Base-by-base conservation (phyloP, 495 filamentous ascomycete species). In the Sporormia fimetaria region DNA sequence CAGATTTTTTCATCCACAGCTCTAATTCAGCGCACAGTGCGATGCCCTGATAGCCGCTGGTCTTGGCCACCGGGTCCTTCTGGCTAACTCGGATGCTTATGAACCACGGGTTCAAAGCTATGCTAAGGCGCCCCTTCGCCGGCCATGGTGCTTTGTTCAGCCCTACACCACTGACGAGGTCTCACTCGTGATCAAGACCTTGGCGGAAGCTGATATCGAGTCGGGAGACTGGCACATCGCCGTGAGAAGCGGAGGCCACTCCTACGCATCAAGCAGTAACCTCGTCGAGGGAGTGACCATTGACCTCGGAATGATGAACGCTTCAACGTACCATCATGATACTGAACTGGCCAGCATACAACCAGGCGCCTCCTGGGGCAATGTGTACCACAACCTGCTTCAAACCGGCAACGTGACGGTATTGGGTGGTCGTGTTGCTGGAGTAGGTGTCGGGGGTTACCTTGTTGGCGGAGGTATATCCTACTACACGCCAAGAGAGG, bases 161-260 rank as follows among this genome's bases (percentile, higher is more conserved):
- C 62, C 61, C 7, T 33, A 45, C 1, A 47, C 44, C 14, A 49
- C 62, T 2, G 17, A 56, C 3, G 64, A 67, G 38, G 61, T 68
- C n/a, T 53, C 63, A 3, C 22, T 28, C 8, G 58, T 55, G 6
- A 44, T 68, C 27, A 49, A 47, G 21, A 53, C 52, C 21, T 31
- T 66, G n/a, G 42, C 49, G 9, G 24, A 31, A 1, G 34, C 40
- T 0, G 26, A 50, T 14, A 21, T 17, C 11, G 33, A 27, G 0
- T 42, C 43, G 3, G 42, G 54, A 4, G 52, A 60, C 25, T 67
- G 62, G 47, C 51, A 58, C 16, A 64, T 73, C 34, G 69, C 67
- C 23, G 54, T 74, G 3, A 63, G 64, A 29, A 62, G 67, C 32
- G 68, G 67, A 22, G 68, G 70, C 15, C 69, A 72, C 49, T 54